These are phyloP conservation scores for Sporothrix dimorphospora DNA, from an alignment of 2,329 filamentous ascomycete genomes.

Conservation along the genomic window DNA sequence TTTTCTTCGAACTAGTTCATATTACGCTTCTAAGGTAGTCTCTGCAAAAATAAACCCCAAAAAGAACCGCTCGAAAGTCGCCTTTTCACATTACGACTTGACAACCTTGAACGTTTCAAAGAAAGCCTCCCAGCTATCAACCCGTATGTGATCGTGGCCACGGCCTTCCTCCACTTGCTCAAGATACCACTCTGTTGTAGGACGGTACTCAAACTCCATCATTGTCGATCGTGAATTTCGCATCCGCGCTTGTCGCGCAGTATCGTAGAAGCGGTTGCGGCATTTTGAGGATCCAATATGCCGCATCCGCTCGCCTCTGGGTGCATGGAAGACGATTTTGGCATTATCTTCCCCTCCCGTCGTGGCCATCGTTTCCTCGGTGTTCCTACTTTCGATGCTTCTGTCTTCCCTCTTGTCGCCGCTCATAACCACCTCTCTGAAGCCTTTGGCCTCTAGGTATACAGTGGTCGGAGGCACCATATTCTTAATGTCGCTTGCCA, in stretches of 20 bases:
- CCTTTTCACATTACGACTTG: neutral
- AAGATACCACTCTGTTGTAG: slow-evolving; percentile 58
- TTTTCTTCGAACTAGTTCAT: no score
- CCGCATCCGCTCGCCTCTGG: slow-evolving; percentile 38
- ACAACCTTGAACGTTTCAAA: slow-evolving; percentile 36
- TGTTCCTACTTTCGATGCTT: neutral
- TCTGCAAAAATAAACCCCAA: neutral
- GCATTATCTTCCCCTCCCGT: slow-evolving; percentile 18
- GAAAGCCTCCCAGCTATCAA: slow-evolving; percentile 50
- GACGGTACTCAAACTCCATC: slow-evolving; percentile 49
- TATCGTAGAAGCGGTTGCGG: slow-evolving; percentile 51
- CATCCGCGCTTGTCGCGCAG: slow-evolving; percentile 38
- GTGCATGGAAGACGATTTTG: slow-evolving; percentile 53
- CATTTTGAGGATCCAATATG: slow-evolving; percentile 40
- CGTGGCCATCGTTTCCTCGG: neutral
- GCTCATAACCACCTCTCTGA: slow-evolving; percentile 40
- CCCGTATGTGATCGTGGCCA: slow-evolving; percentile 53
- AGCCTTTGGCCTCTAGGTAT: slow-evolving; percentile 44
- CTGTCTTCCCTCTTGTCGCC: neutral
- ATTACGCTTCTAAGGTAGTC: neutral
- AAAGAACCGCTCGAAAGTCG: neutral
- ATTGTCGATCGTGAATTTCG: slow-evolving; percentile 32
- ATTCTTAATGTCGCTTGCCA: slow-evolving; percentile 41
- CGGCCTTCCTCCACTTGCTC: slow-evolving; percentile 52
- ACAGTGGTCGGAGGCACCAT: slow-evolving; percentile 44